Evolutionary conservation across 345 rosid genomes (phyloP).

Genomic region (Pistacia vera): DNA sequence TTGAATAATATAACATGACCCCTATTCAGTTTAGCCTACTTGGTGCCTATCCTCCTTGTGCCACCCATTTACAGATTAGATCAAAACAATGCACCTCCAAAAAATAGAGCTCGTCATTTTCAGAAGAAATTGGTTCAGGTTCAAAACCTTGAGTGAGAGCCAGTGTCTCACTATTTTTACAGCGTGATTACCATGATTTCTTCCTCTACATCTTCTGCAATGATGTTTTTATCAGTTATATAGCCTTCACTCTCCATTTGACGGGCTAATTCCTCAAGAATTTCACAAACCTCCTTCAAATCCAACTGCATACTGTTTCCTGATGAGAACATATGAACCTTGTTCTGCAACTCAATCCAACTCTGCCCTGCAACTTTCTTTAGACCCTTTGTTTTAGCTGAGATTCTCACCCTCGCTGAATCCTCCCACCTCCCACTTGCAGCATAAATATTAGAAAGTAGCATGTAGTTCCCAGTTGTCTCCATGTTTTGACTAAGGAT

Average conservation of each 20-base stretch:
- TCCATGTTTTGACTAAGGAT: constrained; percentile 38
- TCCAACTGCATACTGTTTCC: constrained; percentile 32
- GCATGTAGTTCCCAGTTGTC: constrained; percentile 57
- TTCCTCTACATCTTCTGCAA: background rate
- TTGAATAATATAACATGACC: background rate
- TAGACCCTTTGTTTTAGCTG: constrained; percentile 63
- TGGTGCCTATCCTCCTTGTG: background rate
- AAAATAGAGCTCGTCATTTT: background rate
- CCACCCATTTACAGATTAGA: background rate
- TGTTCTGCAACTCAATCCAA: constrained; percentile 61
- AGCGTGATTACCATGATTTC: background rate
- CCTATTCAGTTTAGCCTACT: background rate
- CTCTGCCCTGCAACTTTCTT: constrained; percentile 76
- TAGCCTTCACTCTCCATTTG: constrained; percentile 32
- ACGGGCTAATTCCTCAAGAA: constrained; percentile 38
- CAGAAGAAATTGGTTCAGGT: background rate
- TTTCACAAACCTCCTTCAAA: constrained; percentile 21
- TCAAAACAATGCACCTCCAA: background rate
- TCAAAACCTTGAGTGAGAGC: background rate
- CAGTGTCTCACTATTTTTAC: background rate
- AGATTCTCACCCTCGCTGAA: constrained; percentile 61
- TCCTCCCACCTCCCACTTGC: constrained; percentile 71
- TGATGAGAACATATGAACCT: constrained; percentile 51
- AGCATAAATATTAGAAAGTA: constrained; percentile 68
- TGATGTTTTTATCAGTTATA: background rate